These are phyloP conservation scores for Clarireedia sp. DNA, from an alignment of 2,329 filamentous ascomycete genomes.

Conservation along the genomic window DNA sequence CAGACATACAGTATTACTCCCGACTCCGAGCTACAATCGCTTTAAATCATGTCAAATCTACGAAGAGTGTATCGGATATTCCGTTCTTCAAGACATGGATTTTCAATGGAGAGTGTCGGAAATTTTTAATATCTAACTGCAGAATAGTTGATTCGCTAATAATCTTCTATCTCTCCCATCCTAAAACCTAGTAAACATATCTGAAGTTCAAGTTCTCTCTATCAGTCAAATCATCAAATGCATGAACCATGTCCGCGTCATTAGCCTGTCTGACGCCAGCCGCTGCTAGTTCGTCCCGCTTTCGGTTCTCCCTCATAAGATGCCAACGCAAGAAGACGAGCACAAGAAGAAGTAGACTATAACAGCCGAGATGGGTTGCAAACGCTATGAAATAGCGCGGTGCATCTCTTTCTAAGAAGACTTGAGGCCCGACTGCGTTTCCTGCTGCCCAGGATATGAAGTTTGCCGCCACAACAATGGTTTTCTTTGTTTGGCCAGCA, in stretches of 20 bases:
- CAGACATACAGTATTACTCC: too few species aligned
- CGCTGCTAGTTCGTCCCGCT: conserved; percentile 6
- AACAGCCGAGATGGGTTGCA: conserved; percentile 44
- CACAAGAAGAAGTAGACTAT: conserved; percentile 17
- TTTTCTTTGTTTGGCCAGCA: conserved; percentile 54
- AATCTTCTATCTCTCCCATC: not conserved
- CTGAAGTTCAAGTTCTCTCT: conserved; percentile 24
- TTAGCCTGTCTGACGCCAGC: not conserved
- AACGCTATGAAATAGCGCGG: conserved; percentile 47
- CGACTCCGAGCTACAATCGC: too few species aligned
- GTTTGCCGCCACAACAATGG: conserved; percentile 46
- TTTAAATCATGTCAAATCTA: too few species aligned
- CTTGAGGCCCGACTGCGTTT: conserved; percentile 45
- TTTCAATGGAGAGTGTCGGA: too few species aligned
- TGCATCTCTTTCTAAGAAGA: conserved; percentile 43
- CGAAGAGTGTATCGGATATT: too few species aligned
- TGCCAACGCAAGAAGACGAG: conserved; percentile 5
- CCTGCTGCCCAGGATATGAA: conserved; percentile 51
- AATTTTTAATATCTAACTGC: too few species aligned
- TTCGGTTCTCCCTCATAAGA: conserved; percentile 6
- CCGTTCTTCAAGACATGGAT: too few species aligned
- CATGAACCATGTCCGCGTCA: conserved; percentile 21
- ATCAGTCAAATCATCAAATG: conserved; percentile 28
- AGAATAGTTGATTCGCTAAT: too few species aligned
- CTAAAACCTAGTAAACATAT: conserved; percentile 11